Conservation (phyloP, 148 eudicot species). For the Vaccinium myrtillus region DNA sequence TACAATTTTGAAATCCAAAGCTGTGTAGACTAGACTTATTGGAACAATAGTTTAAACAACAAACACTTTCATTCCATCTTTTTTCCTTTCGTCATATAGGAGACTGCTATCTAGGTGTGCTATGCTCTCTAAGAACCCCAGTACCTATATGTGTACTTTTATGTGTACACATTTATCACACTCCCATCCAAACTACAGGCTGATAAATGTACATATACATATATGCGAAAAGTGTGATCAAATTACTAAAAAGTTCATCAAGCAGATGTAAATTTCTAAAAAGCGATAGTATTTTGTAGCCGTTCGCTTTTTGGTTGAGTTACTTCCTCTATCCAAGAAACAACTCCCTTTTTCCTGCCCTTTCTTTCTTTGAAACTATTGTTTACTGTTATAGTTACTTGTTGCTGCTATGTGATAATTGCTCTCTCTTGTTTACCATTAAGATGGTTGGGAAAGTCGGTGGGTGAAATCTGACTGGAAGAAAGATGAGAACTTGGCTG, state of each 20-base stretch:
- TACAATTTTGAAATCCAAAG: not conserved
- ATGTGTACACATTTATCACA: not conserved
- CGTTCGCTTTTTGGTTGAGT: not conserved
- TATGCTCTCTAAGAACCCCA: not conserved
- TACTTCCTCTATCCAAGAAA: not conserved
- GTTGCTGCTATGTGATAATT: not conserved
- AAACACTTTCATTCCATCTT: not conserved
- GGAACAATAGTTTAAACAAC: not conserved
- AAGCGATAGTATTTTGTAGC: not conserved
- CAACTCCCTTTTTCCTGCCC: not conserved
- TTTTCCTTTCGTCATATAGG: not conserved
- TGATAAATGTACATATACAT: not conserved
- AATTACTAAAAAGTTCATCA: not conserved
- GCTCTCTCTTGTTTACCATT: not conserved
- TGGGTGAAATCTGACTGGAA: slow-evolving; percentile 99
- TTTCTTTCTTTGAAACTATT: not conserved
- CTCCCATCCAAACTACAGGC: not conserved
- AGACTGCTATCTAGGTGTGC: not conserved
- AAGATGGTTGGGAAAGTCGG: slow-evolving; percentile 89
- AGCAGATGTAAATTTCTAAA: not conserved
- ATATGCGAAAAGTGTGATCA: not conserved
- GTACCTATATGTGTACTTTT: not conserved
- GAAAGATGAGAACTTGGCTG: slow-evolving; percentile 86
- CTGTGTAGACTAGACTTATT: not conserved
- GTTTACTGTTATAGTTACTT: not conserved